Base-by-base conservation (phyloP, 1,139 yeast species). In the Debaryomycetaceae sp. region DNA sequence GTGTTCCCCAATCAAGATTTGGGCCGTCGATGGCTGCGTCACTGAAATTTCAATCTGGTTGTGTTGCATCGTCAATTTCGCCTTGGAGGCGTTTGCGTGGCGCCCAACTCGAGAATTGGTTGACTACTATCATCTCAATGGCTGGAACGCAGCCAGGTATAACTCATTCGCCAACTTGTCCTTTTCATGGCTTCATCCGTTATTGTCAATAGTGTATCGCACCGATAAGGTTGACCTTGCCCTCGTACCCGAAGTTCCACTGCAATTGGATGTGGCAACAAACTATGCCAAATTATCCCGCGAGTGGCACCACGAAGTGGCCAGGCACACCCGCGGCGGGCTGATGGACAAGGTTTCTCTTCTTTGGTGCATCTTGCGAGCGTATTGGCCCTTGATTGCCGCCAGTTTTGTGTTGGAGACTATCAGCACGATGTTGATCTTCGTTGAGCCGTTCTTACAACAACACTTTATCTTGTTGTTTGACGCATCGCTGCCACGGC, bases 11-110 rank as follows among this genome's bases (percentile, higher is more conserved):
- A 23, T 28, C 8, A 26, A 38, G 20, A 34, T 36, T 5, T 24
- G 27, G 15, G 31, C 35, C 4, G 28, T 31, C 12, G 39, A 14
- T 13, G 18, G 14, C 13, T 15, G 15, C 7, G n/a, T 38, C 4
- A 1, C 35, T 51, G 16, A 61, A 54, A 27, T 7, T 42, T 25
- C 46, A 3, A 33, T 52, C 3, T 26, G 52, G 4, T n/a, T 45
- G 5, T 50, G 48, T 27, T 41, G 62, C 0, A 11, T 46, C 2
- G 18, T 33, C 3, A 43, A 56, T 6, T 51, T 53, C 25, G 23
- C 41, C 9, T 29, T 57, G 35, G 68, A 62, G 38, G 43, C 42
- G 23, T 35, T 45, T 12, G 7, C 21, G 5, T 63, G 66, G 65
- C 41, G 36, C 9, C 65, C 70, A 2, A 38, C 52, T 5, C 50